A percentile compares a stretch with the other conserved stretches of the same genome.
phyloP scores from a whole-genome alignment of 2,329 filamentous ascomycete species.

The Zymoseptoria brevis region DNA sequence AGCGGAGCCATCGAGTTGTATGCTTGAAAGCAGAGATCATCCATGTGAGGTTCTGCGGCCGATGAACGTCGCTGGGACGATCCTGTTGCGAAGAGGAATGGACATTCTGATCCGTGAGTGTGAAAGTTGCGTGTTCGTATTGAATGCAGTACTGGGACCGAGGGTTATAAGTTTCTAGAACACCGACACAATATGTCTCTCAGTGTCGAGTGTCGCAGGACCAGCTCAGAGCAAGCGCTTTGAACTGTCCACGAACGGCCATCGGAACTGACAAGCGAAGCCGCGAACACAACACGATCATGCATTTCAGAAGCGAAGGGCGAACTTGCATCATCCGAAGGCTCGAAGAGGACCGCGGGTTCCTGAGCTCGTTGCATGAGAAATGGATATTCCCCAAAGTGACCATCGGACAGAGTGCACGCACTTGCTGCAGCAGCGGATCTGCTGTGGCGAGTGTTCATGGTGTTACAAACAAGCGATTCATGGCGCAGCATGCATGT shows the following conservation, averaged over 20 bases:
- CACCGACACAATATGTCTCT: not conserved
- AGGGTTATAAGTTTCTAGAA: not conserved
- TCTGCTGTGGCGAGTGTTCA: too few species aligned
- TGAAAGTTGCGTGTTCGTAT: not conserved
- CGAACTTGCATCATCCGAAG: not conserved
- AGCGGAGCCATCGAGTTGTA: not conserved
- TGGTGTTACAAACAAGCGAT: too few species aligned
- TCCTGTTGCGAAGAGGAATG: not conserved
- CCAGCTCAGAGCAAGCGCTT: not conserved
- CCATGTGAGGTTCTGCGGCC: not conserved
- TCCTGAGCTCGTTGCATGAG: not conserved
- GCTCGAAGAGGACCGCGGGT: not conserved
- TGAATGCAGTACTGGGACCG: not conserved
- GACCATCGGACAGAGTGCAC: too few species aligned
- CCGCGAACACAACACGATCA: not conserved
- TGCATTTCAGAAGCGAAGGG: not conserved
- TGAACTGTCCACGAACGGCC: not conserved
- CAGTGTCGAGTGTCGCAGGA: not conserved
- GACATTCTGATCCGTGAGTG: not conserved
- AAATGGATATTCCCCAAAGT: too few species aligned
- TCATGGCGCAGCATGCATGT: too few species aligned
- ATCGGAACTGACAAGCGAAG: not conserved
- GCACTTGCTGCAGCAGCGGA: too few species aligned
- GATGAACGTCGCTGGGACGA: not conserved
- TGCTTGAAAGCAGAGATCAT: not conserved